These are phyloP conservation scores for Lactifluus rugatus DNA, from an alignment of 768 basidiomycete genomes.

Conservation along the genomic window DNA sequence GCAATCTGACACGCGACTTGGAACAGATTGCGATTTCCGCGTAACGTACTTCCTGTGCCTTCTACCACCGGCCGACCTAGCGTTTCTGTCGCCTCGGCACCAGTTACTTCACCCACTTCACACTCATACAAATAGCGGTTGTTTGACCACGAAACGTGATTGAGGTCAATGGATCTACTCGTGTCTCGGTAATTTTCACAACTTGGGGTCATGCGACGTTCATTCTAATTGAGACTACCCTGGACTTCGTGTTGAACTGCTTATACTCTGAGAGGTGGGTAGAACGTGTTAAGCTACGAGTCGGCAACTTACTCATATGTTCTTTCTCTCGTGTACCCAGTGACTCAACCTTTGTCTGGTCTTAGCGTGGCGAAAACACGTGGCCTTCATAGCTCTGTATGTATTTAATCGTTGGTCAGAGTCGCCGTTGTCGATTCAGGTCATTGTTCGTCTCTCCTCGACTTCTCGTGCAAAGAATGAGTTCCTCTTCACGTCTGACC, in stretches of 20 bases:
- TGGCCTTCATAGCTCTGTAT: too few relatives aligned
- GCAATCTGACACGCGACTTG: not conserved
- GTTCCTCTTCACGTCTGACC: conserved; percentile 9
- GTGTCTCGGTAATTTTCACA: not conserved
- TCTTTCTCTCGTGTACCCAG: too few relatives aligned
- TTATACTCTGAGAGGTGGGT: too few relatives aligned
- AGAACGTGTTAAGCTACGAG: too few relatives aligned
- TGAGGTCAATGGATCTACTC: not conserved
- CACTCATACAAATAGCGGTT: not conserved
- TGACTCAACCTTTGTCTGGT: too few relatives aligned
- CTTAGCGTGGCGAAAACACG: too few relatives aligned
- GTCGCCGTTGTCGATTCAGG: not conserved
- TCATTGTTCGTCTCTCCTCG: not conserved
- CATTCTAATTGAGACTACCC: too few relatives aligned
- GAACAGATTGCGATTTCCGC: not conserved
- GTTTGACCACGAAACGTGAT: not conserved
- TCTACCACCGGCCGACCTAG: not conserved
- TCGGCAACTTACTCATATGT: too few relatives aligned
- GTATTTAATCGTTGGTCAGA: not conserved
- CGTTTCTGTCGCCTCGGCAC: not conserved
- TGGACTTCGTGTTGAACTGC: not conserved
- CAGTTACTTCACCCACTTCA: not conserved
- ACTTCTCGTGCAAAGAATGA: conserved; percentile 3
- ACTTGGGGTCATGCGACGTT: not conserved
- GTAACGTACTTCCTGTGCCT: not conserved